phyloP scores from a whole-genome alignment of 306 rosid genomes.

The Clitoria ternatea region DNA sequence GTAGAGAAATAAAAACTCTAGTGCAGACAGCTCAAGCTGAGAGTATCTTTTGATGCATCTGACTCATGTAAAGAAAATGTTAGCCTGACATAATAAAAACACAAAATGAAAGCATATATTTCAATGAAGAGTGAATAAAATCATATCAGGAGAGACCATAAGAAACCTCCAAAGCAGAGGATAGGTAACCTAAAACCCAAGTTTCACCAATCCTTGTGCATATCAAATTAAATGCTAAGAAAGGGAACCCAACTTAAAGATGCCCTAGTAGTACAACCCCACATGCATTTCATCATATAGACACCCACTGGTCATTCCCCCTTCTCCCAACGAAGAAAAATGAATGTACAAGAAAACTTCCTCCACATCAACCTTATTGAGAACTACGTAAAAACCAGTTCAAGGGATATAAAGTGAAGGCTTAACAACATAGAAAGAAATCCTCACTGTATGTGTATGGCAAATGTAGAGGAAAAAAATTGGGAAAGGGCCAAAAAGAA shows the following conservation, averaged over 20 bases:
- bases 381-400: slow-evolving; percentile 25
- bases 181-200: not conserved
- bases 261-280: not conserved
- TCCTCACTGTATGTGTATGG: slow-evolving; percentile 40
- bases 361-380: not conserved
- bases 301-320: not conserved
- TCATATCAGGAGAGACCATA: slow-evolving; percentile 9
- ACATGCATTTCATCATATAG: slow-evolving; percentile 7
- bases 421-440: slow-evolving; percentile 41
- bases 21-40: slow-evolving; percentile 81
- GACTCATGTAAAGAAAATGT: slow-evolving; percentile 65
- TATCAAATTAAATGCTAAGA: not conserved
- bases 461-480: slow-evolving; percentile 57
- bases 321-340: not conserved
- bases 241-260: slow-evolving; percentile 14
- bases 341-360: not conserved
- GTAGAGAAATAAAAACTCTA: slow-evolving; percentile 73
- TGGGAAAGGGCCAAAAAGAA: slow-evolving; percentile 50
- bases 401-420: slow-evolving; percentile 34
- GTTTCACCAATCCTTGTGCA: slow-evolving; percentile 1
- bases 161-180: not conserved
- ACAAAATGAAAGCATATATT: slow-evolving; percentile 23
- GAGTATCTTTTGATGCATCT: slow-evolving; percentile 79
- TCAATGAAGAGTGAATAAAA: slow-evolving; percentile 17
- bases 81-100: slow-evolving; percentile 41